These are phyloP conservation scores for Trichoderma guizhouense DNA, from an alignment of 2,329 filamentous ascomycete species.

Conservation along the genomic window DNA sequence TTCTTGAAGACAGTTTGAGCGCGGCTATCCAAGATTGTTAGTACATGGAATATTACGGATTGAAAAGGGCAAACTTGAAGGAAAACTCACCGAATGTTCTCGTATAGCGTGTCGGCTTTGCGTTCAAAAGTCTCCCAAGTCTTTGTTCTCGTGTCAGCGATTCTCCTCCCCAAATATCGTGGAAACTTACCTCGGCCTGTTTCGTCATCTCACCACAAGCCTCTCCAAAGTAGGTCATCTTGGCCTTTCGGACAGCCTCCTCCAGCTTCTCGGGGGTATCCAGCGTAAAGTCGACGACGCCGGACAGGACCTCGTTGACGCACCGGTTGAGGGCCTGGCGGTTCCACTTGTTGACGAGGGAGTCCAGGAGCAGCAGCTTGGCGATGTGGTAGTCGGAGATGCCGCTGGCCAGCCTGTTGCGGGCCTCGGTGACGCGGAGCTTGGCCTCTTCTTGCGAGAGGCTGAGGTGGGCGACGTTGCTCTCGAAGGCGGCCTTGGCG, in stretches of 20 bases:
- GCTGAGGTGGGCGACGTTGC: conserved; percentile 4
- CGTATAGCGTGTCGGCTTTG: conserved; percentile 4
- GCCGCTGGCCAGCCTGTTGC: background rate
- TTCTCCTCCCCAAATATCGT: background rate
- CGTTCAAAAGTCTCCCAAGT: conserved; percentile 13
- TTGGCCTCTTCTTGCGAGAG: conserved; percentile 3
- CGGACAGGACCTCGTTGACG: conserved; percentile 7
- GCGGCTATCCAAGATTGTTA: background rate
- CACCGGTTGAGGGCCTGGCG: conserved; percentile 2
- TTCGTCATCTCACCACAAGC: conserved; percentile 9
- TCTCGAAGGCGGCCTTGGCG: background rate
- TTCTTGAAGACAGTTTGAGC: conserved; percentile 12
- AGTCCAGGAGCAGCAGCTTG: conserved; percentile 9
- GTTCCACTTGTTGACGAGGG: conserved; percentile 15
- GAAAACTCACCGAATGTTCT: conserved; percentile 7
- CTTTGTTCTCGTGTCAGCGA: background rate
- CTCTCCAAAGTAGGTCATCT: conserved; percentile 13
- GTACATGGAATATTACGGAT: background rate
- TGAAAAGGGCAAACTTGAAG: background rate
- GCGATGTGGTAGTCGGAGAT: conserved; percentile 15
- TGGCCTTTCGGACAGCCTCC: conserved; percentile 5
- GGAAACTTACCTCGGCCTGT: conserved; percentile 2
- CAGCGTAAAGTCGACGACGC: conserved; percentile 9
- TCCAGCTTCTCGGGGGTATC: conserved; percentile 11
- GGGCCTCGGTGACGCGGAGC: background rate